Evolutionary conservation across 208 protist genomes (phyloP).

Genomic region (Crithidia brevicula): DNA sequence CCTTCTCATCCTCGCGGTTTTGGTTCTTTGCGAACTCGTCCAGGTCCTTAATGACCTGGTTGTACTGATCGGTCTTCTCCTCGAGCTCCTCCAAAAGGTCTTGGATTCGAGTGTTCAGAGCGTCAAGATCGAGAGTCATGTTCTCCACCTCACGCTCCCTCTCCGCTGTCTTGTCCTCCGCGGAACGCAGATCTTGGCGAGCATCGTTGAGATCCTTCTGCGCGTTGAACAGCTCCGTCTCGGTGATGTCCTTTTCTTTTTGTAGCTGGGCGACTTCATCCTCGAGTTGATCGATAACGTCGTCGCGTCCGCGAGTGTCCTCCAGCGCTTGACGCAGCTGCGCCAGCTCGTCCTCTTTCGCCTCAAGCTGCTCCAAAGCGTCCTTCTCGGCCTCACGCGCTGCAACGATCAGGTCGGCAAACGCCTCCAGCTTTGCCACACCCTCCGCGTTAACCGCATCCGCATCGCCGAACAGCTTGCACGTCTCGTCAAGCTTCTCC

Average conservation of each 20-base stretch:
- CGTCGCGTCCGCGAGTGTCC: slow-evolving; percentile 13
- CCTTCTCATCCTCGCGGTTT: slow-evolving; percentile 60
- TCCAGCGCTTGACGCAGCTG: slow-evolving; percentile 18
- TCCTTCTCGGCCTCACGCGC: slow-evolving; percentile 36
- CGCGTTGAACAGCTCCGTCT: slow-evolving; percentile 29
- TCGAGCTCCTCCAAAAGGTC: slow-evolving; percentile 61
- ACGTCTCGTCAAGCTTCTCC: slow-evolving; percentile 45
- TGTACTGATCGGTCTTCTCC: slow-evolving; percentile 64
- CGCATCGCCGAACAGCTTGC: slow-evolving; percentile 30
- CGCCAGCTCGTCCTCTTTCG: slow-evolving; percentile 40
- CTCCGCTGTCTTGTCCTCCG: slow-evolving; percentile 17
- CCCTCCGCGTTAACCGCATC: slow-evolving; percentile 33
- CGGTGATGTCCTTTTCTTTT: slow-evolving; percentile 32
- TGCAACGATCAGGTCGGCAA: slow-evolving; percentile 30
- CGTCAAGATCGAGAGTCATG: slow-evolving; percentile 45
- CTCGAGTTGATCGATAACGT: slow-evolving; percentile 18
- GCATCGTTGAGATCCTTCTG: slow-evolving; percentile 32
- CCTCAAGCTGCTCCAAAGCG: slow-evolving; percentile 28
- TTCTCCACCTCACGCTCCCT: slow-evolving; percentile 27
- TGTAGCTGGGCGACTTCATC: slow-evolving; percentile 27
- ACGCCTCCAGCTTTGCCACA: slow-evolving; percentile 36
- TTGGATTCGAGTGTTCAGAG: slow-evolving; percentile 44
- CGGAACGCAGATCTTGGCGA: slow-evolving; percentile 11
- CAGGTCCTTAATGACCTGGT: slow-evolving; percentile 66
- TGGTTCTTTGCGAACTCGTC: slow-evolving; percentile 63